A percentile compares a stretch with the other conserved stretches of the same genome.
These are phyloP conservation scores for Secale cereale DNA, from an alignment of 176 grass and related monocot species.

Conservation along the genomic window DNA sequence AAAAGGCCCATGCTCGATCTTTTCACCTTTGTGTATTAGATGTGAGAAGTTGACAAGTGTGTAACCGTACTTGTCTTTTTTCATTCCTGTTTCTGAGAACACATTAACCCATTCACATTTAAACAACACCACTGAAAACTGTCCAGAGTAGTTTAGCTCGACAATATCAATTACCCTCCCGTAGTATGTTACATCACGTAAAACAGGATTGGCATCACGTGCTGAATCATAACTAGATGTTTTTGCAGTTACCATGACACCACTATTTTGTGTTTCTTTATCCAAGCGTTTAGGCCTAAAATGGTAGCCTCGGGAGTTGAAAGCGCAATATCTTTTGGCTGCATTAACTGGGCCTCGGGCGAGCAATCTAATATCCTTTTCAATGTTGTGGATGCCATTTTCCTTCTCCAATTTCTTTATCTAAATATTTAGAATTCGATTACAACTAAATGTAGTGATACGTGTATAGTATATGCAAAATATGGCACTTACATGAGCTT, in stretches of 20 bases:
- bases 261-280: not conserved
- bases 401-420: not conserved
- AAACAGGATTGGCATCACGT: no score
- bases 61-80: no score
- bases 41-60: no score
- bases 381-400: not conserved
- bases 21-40: no score
- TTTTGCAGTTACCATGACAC: not conserved
- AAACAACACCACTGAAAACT: no score
- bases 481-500: not conserved
- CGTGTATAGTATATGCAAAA: not conserved
- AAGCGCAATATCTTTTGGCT: not conserved
- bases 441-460: not conserved
- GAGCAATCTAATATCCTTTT: not conserved
- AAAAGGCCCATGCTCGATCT: no score
- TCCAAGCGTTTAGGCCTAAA: not conserved
- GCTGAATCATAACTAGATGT: not conserved
- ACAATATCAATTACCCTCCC: no score
- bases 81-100: no score
- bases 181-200: no score
- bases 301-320: not conserved
- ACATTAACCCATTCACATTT: no score
- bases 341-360: not conserved
- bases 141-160: no score
- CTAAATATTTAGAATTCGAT: not conserved